Evolutionary conservation across 2,329 filamentous ascomycete genomes (phyloP).

Genomic region (Ophiognomonia clavigignenti-juglandacearum): DNA sequence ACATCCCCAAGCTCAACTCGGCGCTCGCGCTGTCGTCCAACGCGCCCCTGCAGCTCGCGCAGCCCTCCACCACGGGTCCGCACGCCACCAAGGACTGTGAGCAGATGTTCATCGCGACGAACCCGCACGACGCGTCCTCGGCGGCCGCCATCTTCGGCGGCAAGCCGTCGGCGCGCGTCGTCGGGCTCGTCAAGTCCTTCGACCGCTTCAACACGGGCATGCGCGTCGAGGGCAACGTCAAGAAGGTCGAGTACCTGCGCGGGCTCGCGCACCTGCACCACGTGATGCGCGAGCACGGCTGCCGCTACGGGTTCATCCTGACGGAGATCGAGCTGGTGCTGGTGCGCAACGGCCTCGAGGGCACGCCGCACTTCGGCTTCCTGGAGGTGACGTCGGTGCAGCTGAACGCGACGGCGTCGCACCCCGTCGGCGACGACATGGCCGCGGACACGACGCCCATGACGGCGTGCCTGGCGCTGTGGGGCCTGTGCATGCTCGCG

Average conservation of each 20-base stretch:
- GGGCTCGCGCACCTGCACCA: conserved; percentile 82
- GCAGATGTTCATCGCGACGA: conserved; percentile 59
- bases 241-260: conserved; percentile 83
- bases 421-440: conserved; percentile 19
- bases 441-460: conserved; percentile 37
- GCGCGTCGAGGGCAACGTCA: conserved; percentile 78
- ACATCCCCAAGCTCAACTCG: conserved; percentile 81
- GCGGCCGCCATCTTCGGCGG: conserved; percentile 48
- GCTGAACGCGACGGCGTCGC: conserved; percentile 32
- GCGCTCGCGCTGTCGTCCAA: conserved; percentile 73
- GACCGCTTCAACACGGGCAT: conserved; percentile 95
- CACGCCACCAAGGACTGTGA: conserved; percentile 31
- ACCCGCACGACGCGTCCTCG: conserved; percentile 49
- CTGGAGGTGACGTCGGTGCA: conserved; percentile 72
- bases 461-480: conserved; percentile 70
- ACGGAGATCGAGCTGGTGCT: conserved; percentile 93
- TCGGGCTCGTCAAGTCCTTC: conserved; percentile 80
- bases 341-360: conserved; percentile 71
- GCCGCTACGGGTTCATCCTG: conserved; percentile 92
- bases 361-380: conserved; percentile 80
- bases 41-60: conserved; percentile 51
- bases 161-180: conserved; percentile 40
- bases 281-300: conserved; percentile 88
- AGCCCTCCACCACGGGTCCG: conserved; percentile 31
- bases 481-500: conserved; percentile 60